Percentiles rank a stretch among this genome's conserved stretches.
These are phyloP conservation scores for Fusarium virguliforme DNA, from an alignment of 2,329 filamentous ascomycete species.

Conservation along the genomic window DNA sequence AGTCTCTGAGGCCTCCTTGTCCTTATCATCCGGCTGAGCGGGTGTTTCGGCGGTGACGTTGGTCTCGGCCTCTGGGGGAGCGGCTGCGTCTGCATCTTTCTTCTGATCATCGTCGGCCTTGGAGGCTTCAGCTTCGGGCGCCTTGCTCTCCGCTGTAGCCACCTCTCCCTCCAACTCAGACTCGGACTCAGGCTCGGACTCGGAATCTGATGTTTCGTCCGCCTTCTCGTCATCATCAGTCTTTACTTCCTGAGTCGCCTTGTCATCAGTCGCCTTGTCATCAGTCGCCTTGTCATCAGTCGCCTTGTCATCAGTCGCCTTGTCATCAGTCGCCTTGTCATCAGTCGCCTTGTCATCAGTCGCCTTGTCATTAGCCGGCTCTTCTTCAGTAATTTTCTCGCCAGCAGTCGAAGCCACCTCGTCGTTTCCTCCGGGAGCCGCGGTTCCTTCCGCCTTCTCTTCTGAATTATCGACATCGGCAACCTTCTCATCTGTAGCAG, in stretches of 20 bases:
- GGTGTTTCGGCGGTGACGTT: constrained; percentile 13
- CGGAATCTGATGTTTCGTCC: background rate
- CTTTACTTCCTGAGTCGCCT: background rate
- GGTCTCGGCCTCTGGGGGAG: constrained; percentile 11
- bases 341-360: background rate
- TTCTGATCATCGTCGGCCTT: constrained; percentile 8
- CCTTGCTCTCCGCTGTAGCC: constrained; percentile 9
- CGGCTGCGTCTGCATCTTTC: background rate
- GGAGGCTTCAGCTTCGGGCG: constrained; percentile 9
- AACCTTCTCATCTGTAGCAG: constrained; percentile 1
- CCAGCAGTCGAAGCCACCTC: constrained; percentile 12
- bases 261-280: background rate
- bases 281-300: background rate
- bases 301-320: background rate
- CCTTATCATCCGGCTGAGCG: constrained; percentile 10
- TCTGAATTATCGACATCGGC: constrained; percentile 6
- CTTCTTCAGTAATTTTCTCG: background rate
- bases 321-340: background rate
- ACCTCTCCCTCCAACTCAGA: constrained; percentile 7
- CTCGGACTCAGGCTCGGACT: constrained; percentile 5
- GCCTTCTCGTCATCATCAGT: constrained; percentile 19
- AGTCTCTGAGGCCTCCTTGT: constrained; percentile 20
- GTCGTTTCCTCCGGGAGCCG: constrained; percentile 29
- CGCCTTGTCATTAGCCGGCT: background rate
- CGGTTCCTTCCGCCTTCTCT: background rate